Evolutionary conservation across 1,139 yeast species (phyloP).

Genomic region (Lodderomyces jiufengensis): DNA sequence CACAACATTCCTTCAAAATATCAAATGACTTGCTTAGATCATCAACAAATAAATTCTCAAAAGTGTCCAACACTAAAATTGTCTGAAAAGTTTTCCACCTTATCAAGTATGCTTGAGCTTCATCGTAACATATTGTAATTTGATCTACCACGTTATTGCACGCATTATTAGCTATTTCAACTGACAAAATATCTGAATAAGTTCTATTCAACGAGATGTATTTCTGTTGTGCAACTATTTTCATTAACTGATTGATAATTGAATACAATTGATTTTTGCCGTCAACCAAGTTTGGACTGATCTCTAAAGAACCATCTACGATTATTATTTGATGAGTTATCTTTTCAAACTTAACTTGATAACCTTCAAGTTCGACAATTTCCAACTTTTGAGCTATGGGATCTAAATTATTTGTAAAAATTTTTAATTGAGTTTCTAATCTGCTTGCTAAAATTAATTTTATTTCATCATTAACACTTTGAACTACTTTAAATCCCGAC

Average conservation of each 20-base stretch:
- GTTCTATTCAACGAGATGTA: no score
- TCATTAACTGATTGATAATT: slow-evolving; percentile 13
- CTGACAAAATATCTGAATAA: not conserved
- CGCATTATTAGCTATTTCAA: slow-evolving; percentile 1
- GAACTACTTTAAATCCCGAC: slow-evolving; percentile 35
- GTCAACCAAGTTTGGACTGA: slow-evolving; percentile 28
- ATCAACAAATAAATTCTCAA: slow-evolving; percentile 20
- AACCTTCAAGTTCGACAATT: slow-evolving; percentile 9
- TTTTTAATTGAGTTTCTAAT: slow-evolving; percentile 13
- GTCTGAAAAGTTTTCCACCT: slow-evolving; percentile 58
- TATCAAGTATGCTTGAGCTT: slow-evolving; percentile 33
- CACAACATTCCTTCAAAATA: slow-evolving; percentile 42
- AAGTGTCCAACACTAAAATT: slow-evolving; percentile 50
- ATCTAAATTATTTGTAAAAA: slow-evolving; percentile 6
- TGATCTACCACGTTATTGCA: slow-evolving; percentile 11
- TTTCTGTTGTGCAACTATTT: slow-evolving; percentile 15
- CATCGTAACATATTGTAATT: slow-evolving; percentile 19
- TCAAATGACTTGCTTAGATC: slow-evolving; percentile 19
- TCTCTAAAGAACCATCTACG: slow-evolving; percentile 39
- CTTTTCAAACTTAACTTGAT: slow-evolving; percentile 6
- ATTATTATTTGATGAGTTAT: slow-evolving; percentile 35
- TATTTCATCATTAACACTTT: slow-evolving; percentile 39
- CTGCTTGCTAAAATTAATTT: slow-evolving; percentile 25
- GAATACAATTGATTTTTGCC: slow-evolving; percentile 18
- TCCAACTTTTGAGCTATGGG: slow-evolving; percentile 5